These are phyloP conservation scores for Osmanthus fragrans DNA, from an alignment of 257 asterid genomes.

Conservation along the genomic window DNA sequence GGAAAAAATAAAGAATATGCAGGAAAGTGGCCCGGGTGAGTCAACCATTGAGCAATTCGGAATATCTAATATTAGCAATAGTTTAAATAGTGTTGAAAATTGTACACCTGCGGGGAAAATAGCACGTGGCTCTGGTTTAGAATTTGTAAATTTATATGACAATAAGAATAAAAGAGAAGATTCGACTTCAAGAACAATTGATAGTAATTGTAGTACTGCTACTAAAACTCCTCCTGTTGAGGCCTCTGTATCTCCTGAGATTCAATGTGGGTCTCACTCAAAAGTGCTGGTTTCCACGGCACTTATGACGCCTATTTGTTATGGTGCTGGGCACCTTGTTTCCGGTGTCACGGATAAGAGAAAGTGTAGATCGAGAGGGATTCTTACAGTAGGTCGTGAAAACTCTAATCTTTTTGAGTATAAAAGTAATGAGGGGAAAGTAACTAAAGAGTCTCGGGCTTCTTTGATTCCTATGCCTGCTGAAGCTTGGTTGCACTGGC, in stretches of 20 bases:
- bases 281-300: constrained; percentile 35
- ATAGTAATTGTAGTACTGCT: constrained; percentile 19
- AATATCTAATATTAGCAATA: constrained; percentile 14
- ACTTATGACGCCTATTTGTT: constrained; percentile 67
- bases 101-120: constrained; percentile 47
- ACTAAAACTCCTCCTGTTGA: constrained; percentile 83
- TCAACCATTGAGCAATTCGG: constrained; percentile 16
- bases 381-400: constrained; percentile 54
- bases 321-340: constrained; percentile 76
- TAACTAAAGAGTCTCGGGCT: constrained; percentile 28
- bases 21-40: constrained; percentile 39
- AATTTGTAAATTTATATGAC: constrained; percentile 24
- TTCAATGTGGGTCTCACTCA: constrained; percentile 47
- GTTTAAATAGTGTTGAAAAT: constrained; percentile 25
- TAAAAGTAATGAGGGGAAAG: constrained; percentile 20
- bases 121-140: constrained; percentile 24
- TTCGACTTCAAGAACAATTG: constrained; percentile 16
- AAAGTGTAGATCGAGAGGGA: constrained; percentile 78
- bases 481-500: constrained; percentile 69
- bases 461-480: constrained; percentile 56
- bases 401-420: constrained; percentile 20
- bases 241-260: constrained; percentile 85
- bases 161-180: constrained; percentile 22
- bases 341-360: constrained; percentile 82
- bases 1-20: constrained; percentile 25